phyloP scores from a whole-genome alignment of 2,329 filamentous ascomycete genomes.

The Aspergillus brasiliensis region DNA sequence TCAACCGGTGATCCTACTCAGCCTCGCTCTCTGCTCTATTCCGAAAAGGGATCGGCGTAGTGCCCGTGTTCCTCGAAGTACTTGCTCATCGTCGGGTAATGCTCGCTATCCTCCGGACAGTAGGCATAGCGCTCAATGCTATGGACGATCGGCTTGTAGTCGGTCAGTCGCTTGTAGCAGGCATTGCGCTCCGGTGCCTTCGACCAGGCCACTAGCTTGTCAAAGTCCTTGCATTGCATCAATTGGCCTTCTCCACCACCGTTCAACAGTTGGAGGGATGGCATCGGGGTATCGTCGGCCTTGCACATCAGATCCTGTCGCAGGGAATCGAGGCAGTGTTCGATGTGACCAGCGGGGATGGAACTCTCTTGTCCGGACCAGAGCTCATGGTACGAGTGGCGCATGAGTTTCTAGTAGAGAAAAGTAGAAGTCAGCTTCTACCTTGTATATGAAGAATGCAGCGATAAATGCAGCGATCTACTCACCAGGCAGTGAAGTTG shows the following conservation, averaged over 20 bases:
- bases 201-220: conserved; percentile 4
- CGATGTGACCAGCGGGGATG: background rate
- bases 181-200: conserved; percentile 8
- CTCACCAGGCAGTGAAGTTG: conserved; percentile 11
- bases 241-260: conserved; percentile 8
- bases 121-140: conserved; percentile 8
- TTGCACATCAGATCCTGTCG: conserved; percentile 10
- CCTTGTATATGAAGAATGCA: background rate
- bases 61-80: conserved; percentile 9
- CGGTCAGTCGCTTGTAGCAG: conserved; percentile 4
- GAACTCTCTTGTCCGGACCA: background rate
- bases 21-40: no score
- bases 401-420: background rate
- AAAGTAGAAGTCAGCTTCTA: background rate
- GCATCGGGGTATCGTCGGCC: conserved; percentile 9
- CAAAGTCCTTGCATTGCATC: conserved; percentile 7
- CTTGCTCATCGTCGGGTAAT: background rate
- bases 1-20: no score
- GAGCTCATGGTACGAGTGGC: background rate
- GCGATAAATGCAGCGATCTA: background rate
- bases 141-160: background rate
- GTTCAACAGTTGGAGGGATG: conserved; percentile 1
- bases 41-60: conserved; percentile 6
- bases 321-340: conserved; percentile 8
- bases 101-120: conserved; percentile 1